Conservation (phyloP, 1,139 yeast species). For the Blastobotrys serpentis region DNA sequence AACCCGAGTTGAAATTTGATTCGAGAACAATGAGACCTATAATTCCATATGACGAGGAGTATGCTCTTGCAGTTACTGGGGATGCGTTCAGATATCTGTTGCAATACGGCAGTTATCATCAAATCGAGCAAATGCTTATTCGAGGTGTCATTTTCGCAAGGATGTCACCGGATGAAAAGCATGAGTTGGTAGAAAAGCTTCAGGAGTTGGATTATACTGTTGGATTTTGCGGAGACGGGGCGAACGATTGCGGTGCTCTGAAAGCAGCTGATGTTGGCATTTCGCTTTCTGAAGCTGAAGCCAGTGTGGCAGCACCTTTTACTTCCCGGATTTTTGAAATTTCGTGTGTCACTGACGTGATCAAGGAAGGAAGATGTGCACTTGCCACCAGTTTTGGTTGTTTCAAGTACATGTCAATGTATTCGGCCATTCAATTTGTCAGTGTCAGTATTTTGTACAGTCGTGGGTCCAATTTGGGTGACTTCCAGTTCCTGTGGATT, state of each 20-base stretch:
- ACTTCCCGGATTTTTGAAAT: slow-evolving; percentile 88
- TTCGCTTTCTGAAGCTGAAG: slow-evolving; percentile 95
- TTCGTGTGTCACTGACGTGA: slow-evolving; percentile 86
- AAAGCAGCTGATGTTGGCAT: slow-evolving; percentile 98
- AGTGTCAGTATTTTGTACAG: slow-evolving; percentile 82
- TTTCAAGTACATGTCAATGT: slow-evolving; percentile 95
- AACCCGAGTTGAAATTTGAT: slow-evolving; percentile 48
- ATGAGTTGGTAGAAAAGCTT: slow-evolving; percentile 85
- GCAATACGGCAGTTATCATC: slow-evolving; percentile 38
- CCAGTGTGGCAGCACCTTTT: slow-evolving; percentile 97
- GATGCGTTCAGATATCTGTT: slow-evolving; percentile 80
- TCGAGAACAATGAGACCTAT: slow-evolving; percentile 57
- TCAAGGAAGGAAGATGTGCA: slow-evolving; percentile 91
- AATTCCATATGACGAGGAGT: slow-evolving; percentile 40
- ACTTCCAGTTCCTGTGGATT: slow-evolving; percentile 91
- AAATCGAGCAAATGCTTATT: slow-evolving; percentile 59
- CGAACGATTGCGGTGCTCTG: slow-evolving; percentile 92
- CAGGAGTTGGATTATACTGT: slow-evolving; percentile 86
- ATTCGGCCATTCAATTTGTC: slow-evolving; percentile 92
- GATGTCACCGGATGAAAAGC: slow-evolving; percentile 99
- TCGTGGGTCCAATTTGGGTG: slow-evolving; percentile 93
- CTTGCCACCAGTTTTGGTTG: slow-evolving; percentile 94
- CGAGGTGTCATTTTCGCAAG: slow-evolving; percentile 83
- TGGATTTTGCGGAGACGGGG: slow-evolving; percentile 95
- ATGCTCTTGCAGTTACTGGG: slow-evolving; percentile 84